A percentile compares a stretch with the other conserved stretches of the same genome.
phyloP scores from a whole-genome alignment of 257 asterid genomes.

The Buddleja alternifolia region DNA sequence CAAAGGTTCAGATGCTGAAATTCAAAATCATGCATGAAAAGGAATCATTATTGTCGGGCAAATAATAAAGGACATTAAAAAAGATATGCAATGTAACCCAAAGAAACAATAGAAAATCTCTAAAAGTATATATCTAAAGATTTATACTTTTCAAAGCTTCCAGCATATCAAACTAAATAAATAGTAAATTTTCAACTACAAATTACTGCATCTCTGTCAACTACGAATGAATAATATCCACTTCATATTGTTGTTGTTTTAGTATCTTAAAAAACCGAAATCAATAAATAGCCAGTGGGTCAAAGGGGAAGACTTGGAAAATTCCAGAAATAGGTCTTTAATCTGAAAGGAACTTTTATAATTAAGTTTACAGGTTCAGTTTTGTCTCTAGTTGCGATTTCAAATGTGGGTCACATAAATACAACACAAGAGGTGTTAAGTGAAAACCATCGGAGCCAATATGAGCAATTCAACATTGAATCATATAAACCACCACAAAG shows the following conservation, averaged over 20 bases:
- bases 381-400: not conserved
- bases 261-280: not conserved
- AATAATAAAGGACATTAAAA: not conserved
- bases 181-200: not conserved
- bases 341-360: not conserved
- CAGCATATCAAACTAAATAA: too few relatives aligned
- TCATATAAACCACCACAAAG: not conserved
- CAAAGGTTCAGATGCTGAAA: slow-evolving; percentile 12
- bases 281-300: not conserved
- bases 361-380: not conserved
- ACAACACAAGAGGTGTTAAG: not conserved
- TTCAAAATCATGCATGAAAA: not conserved
- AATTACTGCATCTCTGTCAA: too few relatives aligned
- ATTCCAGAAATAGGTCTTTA: not conserved
- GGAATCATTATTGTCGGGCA: not conserved
- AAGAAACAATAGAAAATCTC: not conserved
- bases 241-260: too few relatives aligned
- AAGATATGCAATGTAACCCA: not conserved
- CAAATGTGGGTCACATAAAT: slow-evolving; percentile 8
- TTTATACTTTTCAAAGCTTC: too few relatives aligned
- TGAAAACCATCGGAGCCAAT: not conserved
- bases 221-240: too few relatives aligned
- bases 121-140: too few relatives aligned
- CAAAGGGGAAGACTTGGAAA: not conserved
- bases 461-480: not conserved